Evolutionary conservation across 2,329 filamentous ascomycete species (phyloP).

Genomic region (Cytospora piceae): DNA sequence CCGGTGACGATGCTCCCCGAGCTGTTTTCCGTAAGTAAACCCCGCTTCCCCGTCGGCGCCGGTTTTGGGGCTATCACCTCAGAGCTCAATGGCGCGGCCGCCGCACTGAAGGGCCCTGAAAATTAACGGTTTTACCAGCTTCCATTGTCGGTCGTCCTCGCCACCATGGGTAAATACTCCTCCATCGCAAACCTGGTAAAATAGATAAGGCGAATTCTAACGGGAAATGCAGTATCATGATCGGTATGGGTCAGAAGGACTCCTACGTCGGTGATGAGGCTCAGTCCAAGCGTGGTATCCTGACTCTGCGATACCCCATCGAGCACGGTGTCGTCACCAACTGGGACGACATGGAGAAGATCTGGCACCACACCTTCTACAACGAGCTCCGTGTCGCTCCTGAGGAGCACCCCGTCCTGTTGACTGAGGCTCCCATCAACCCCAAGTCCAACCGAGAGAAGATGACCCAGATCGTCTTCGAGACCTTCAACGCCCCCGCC

Average conservation of each 20-base stretch:
- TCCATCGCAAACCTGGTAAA: constrained; percentile 41
- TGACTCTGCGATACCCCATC: constrained; percentile 98
- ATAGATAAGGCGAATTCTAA: constrained; percentile 17
- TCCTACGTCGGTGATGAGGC: constrained; percentile 99
- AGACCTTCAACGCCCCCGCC: constrained; percentile 99
- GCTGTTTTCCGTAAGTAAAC: constrained; percentile 97
- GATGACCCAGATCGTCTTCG: constrained; percentile 99
- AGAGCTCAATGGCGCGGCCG: constrained; percentile 11
- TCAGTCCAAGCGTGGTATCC: constrained; percentile 99
- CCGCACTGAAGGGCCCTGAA: constrained; percentile 15
- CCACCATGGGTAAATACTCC: constrained; percentile 99
- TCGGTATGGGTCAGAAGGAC: constrained; percentile 99
- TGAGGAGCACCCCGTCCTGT: constrained; percentile 98
- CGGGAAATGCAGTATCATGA: constrained; percentile 77
- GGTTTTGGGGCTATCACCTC: constrained; percentile 5
- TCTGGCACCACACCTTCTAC: constrained; percentile 99
- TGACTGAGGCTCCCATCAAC: constrained; percentile 99
- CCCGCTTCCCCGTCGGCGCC: constrained; percentile 36
- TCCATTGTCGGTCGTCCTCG: constrained; percentile 99
- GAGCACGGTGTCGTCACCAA: constrained; percentile 99
- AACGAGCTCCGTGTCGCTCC: constrained; percentile 99
- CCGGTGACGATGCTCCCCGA: constrained; percentile 99
- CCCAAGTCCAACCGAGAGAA: constrained; percentile 99
- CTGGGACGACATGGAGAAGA: constrained; percentile 99
- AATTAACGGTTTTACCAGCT: constrained; percentile 56